phyloP scores from a whole-genome alignment of 495 filamentous ascomycete genomes.

The Neurospora intermedia region DNA sequence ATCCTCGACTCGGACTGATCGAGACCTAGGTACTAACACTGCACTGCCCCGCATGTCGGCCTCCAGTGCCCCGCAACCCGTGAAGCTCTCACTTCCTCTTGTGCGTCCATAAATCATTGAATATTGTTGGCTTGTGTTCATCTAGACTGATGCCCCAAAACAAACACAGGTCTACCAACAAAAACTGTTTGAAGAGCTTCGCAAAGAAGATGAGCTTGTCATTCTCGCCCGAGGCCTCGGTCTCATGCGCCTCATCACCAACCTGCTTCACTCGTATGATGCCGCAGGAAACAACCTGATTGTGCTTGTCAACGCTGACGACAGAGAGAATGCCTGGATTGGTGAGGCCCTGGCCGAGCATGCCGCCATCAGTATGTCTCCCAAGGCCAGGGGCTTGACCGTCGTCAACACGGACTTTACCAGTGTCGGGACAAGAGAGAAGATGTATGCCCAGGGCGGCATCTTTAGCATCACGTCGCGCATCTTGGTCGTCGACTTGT shows the following conservation, averaged over 20 bases:
- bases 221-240: conserved; percentile 86
- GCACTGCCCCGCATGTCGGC: conserved; percentile 15
- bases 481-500: conserved; percentile 84
- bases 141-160: neutral
- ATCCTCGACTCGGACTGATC: neutral
- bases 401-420: conserved; percentile 92
- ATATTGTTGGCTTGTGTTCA: neutral
- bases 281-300: conserved; percentile 89
- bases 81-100: conserved; percentile 88
- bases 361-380: conserved; percentile 65
- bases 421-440: conserved; percentile 74
- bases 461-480: conserved; percentile 95
- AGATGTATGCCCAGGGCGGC: conserved; percentile 79
- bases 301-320: conserved; percentile 79
- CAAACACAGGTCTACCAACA: conserved; percentile 60
- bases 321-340: conserved; percentile 90
- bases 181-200: conserved; percentile 83
- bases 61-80: conserved; percentile 32
- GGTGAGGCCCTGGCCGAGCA: conserved; percentile 90
- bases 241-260: conserved; percentile 79
- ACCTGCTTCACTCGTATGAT: conserved; percentile 93
- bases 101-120: conserved; percentile 34
- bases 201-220: conserved; percentile 85
- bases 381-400: conserved; percentile 72
- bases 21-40: neutral